phyloP scores from a whole-genome alignment of 1,139 yeast genomes.

The Debaryomyces nepalensis region DNA sequence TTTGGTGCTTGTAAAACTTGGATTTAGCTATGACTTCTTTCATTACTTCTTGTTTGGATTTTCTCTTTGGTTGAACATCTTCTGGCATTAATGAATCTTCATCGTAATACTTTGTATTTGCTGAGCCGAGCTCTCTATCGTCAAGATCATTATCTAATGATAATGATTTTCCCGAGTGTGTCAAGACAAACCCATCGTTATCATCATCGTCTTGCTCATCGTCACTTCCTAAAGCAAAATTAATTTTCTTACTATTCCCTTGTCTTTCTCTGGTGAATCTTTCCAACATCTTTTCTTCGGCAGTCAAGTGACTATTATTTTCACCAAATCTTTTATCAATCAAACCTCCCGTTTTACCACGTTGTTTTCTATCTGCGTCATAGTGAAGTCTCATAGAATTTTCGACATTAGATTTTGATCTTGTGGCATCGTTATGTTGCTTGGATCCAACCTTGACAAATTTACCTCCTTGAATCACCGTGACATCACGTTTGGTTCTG shows the following conservation, averaged over 20 bases:
- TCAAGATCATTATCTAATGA: constrained; percentile 51
- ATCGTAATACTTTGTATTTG: constrained; percentile 33
- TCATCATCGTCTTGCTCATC: constrained; percentile 61
- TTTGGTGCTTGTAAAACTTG: constrained; percentile 83
- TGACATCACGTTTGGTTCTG: constrained; percentile 68
- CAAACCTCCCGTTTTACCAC: constrained; percentile 78
- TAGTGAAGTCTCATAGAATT: constrained; percentile 71
- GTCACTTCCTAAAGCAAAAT: constrained; percentile 70
- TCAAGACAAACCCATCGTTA: constrained; percentile 55
- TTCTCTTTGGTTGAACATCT: constrained; percentile 58
- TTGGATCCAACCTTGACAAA: constrained; percentile 61
- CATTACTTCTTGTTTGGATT: constrained; percentile 94
- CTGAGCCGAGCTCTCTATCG: constrained; percentile 31
- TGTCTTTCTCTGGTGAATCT: constrained; percentile 91
- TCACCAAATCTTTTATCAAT: constrained; percentile 94
- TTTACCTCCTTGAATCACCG: constrained; percentile 56
- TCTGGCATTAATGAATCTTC: constrained; percentile 36
- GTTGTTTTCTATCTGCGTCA: constrained; percentile 60
- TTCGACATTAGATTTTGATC: constrained; percentile 75
- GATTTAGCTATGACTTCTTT: constrained; percentile 95
- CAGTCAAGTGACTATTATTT: constrained; percentile 66
- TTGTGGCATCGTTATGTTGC: constrained; percentile 43
- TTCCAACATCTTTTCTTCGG: constrained; percentile 93
- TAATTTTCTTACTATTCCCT: constrained; percentile 52
- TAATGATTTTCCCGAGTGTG: constrained; percentile 80